These are phyloP conservation scores for Aspergillus japonicus DNA, from an alignment of 2,329 filamentous ascomycete species.

Conservation along the genomic window DNA sequence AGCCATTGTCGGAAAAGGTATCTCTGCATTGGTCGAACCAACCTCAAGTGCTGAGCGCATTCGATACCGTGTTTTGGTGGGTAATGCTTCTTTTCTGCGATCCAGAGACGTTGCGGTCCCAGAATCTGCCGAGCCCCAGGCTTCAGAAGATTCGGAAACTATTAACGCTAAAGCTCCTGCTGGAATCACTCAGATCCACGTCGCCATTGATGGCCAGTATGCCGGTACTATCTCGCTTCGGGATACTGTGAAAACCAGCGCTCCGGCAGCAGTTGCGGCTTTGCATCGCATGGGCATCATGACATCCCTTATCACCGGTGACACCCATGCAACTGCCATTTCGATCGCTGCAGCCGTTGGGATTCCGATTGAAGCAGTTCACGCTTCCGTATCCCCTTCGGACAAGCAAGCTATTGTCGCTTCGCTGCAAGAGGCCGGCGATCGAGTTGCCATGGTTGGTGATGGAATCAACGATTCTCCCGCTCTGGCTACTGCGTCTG, in stretches of 20 bases:
- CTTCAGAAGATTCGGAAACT: conserved; percentile 25
- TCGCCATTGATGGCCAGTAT: conserved; percentile 79
- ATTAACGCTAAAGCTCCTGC: conserved; percentile 46
- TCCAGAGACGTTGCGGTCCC: conserved; percentile 63
- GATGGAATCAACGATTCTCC: conserved; percentile 99
- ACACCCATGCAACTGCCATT: conserved; percentile 79
- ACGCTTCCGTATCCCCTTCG: conserved; percentile 82
- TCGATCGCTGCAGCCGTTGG: conserved; percentile 81
- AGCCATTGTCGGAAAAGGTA: conserved; percentile 78
- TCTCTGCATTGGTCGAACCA: conserved; percentile 79
- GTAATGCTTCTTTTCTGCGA: conserved; percentile 75
- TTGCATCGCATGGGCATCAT: conserved; percentile 81
- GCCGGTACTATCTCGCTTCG: conserved; percentile 79
- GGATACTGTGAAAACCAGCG: conserved; percentile 88
- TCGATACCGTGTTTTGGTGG: conserved; percentile 77
- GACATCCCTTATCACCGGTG: conserved; percentile 89
- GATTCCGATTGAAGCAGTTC: conserved; percentile 72
- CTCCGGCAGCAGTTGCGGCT: conserved; percentile 75
- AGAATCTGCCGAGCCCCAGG: conserved; percentile 37
- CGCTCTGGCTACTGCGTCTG: conserved; percentile 84
- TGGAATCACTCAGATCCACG: conserved; percentile 86
- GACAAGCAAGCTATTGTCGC: conserved; percentile 87
- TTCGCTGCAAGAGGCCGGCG: conserved; percentile 69
- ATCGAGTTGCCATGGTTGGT: conserved; percentile 91
- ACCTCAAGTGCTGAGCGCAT: conserved; percentile 64